These are phyloP conservation scores for Camelina neglecta DNA, from an alignment of 345 rosid species.

Conservation along the genomic window DNA sequence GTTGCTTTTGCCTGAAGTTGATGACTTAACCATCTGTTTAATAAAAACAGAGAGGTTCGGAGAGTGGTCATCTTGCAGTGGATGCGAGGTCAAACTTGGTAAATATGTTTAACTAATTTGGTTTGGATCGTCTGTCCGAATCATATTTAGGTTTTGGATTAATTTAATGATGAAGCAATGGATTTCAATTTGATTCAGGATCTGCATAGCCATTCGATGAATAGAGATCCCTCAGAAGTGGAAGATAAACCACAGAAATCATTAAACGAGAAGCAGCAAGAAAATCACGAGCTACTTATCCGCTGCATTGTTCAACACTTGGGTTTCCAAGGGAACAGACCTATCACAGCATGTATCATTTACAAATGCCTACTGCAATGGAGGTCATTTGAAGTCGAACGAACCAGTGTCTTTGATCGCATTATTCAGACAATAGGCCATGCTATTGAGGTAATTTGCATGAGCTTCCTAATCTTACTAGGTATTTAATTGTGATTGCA, in stretches of 20 bases:
- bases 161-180: background rate
- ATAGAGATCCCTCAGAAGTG: slow-evolving; percentile 63
- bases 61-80: slow-evolving; percentile 65
- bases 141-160: slow-evolving; percentile 6
- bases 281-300: slow-evolving; percentile 92
- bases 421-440: slow-evolving; percentile 92
- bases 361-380: slow-evolving; percentile 93
- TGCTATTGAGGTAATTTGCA: slow-evolving; percentile 75
- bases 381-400: slow-evolving; percentile 97
- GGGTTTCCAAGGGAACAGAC: slow-evolving; percentile 79
- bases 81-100: slow-evolving; percentile 68
- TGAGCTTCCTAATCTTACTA: slow-evolving; percentile 21
- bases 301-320: slow-evolving; percentile 89
- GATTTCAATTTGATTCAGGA: slow-evolving; percentile 57
- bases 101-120: slow-evolving; percentile 28
- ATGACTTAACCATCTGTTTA: slow-evolving; percentile 33
- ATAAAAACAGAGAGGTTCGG: slow-evolving; percentile 70
- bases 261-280: slow-evolving; percentile 93
- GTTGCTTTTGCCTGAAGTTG: background rate
- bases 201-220: slow-evolving; percentile 71
- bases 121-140: background rate
- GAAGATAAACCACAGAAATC: slow-evolving; percentile 92
- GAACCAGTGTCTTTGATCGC: slow-evolving; percentile 88
- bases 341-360: slow-evolving; percentile 89
- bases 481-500: slow-evolving; percentile 11